Percentiles rank a stretch among this genome's conserved stretches.
phyloP scores from a whole-genome alignment of 768 basidiomycete species.

The Mycena amicta region DNA sequence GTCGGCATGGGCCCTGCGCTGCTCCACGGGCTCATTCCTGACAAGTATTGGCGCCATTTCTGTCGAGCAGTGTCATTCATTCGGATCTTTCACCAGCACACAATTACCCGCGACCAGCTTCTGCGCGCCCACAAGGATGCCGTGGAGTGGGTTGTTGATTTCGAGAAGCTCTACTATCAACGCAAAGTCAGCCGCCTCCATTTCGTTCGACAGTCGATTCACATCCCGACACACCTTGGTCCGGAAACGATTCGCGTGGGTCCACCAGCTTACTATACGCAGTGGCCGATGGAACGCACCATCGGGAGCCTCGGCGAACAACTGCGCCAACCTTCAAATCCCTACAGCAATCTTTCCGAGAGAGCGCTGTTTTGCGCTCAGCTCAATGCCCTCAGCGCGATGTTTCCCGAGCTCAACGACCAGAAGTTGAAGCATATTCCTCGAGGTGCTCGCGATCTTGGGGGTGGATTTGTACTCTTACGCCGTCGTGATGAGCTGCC shows the following conservation, averaged over 20 bases:
- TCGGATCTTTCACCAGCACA: slow-evolving; percentile 22
- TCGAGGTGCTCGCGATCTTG: slow-evolving; percentile 11
- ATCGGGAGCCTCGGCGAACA: slow-evolving; percentile 20
- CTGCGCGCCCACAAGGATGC: slow-evolving; percentile 16
- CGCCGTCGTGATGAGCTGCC: background rate
- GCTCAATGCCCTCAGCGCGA: slow-evolving; percentile 18
- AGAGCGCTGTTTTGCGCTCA: slow-evolving; percentile 13
- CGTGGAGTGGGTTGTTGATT: slow-evolving; percentile 21
- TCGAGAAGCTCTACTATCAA: slow-evolving; percentile 22
- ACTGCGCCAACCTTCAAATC: slow-evolving; percentile 16
- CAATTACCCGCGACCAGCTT: slow-evolving; percentile 17
- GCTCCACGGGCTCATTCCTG: slow-evolving; percentile 18
- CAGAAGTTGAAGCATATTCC: background rate
- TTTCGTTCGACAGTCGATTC: slow-evolving; percentile 20
- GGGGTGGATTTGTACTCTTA: slow-evolving; percentile 16
- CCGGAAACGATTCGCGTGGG: slow-evolving; percentile 17
- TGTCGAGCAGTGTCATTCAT: slow-evolving; percentile 25
- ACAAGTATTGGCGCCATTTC: slow-evolving; percentile 23
- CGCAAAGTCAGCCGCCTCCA: slow-evolving; percentile 16
- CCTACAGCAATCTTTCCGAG: slow-evolving; percentile 23
- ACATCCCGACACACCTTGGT: slow-evolving; percentile 14
- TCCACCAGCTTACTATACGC: slow-evolving; percentile 5
- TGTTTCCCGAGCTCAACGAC: slow-evolving; percentile 11
- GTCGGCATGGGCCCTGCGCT: slow-evolving; percentile 28
- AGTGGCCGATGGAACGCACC: slow-evolving; percentile 24